phyloP scores from a whole-genome alignment of 495 filamentous ascomycete genomes.

The Geoglossum glabrum region DNA sequence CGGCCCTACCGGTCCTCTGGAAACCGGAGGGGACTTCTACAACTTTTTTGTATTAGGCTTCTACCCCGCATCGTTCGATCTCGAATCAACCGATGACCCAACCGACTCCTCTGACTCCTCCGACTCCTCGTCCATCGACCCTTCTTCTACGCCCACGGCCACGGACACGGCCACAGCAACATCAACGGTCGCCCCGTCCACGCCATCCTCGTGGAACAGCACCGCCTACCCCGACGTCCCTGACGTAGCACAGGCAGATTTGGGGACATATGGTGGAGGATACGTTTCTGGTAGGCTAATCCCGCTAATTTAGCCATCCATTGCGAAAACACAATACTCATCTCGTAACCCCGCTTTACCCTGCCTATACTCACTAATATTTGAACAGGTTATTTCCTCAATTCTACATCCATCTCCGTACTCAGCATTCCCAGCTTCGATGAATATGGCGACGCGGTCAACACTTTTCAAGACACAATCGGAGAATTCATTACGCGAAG shows the following conservation, averaged over 20 bases:
- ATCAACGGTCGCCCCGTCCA: conserved; percentile 3
- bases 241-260: conserved; percentile 17
- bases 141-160: conserved; percentile 1
- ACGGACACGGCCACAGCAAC: neutral
- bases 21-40: conserved; percentile 29
- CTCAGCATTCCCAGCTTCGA: conserved; percentile 31
- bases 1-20: conserved; percentile 18
- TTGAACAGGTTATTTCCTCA: conserved; percentile 23
- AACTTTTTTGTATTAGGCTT: conserved; percentile 27
- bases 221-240: conserved; percentile 17
- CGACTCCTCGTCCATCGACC: conserved; percentile 4
- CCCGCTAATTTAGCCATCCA: neutral
- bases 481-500: conserved; percentile 22
- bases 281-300: conserved; percentile 12
- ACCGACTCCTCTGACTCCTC: conserved; percentile 12
- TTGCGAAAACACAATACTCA: neutral
- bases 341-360: neutral
- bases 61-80: conserved; percentile 2
- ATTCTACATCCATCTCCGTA: conserved; percentile 21
- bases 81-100: neutral
- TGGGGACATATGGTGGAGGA: conserved; percentile 17
- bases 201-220: conserved; percentile 13
- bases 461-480: conserved; percentile 20
- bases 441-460: conserved; percentile 14
- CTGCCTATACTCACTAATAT: neutral